Conservation (phyloP, 257 asterid genomes). For the Coffea canephora region DNA sequence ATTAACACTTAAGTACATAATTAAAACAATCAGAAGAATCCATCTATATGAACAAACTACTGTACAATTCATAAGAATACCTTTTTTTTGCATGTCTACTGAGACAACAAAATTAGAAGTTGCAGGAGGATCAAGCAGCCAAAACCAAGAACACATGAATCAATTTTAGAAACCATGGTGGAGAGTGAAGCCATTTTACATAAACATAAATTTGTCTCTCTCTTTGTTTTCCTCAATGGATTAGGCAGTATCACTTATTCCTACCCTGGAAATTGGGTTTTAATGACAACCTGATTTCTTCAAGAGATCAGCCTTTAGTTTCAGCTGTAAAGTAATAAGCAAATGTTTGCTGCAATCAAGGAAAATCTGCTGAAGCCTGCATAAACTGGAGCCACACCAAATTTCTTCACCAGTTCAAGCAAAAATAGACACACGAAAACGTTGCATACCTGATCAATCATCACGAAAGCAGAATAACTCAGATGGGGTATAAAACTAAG, state of each 20-base stretch:
- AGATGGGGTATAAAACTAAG: neutral
- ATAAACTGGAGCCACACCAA: constrained; percentile 73
- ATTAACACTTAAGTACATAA: too few species aligned
- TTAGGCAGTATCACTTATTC: constrained; percentile 14
- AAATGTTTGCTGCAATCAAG: constrained; percentile 63
- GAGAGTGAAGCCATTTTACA: neutral
- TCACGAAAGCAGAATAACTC: neutral
- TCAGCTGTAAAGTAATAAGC: constrained; percentile 58
- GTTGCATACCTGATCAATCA: constrained; percentile 63
- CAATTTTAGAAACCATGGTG: too few species aligned
- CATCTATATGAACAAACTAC: too few species aligned
- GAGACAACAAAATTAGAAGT: too few species aligned
- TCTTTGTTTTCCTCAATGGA: neutral
- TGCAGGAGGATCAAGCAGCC: too few species aligned
- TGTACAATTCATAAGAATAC: too few species aligned
- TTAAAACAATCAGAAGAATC: too few species aligned
- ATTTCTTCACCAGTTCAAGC: constrained; percentile 60
- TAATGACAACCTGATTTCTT: constrained; percentile 77
- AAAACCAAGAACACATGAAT: too few species aligned
- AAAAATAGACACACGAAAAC: constrained; percentile 78
- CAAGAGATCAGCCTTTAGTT: constrained; percentile 80
- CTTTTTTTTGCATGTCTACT: too few species aligned
- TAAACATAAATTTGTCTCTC: neutral
- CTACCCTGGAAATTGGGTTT: constrained; percentile 28
- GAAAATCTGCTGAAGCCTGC: constrained; percentile 62